Evolutionary conservation across 2,329 filamentous ascomycete genomes (phyloP).

Genomic region (Verticillium tricorpus): DNA sequence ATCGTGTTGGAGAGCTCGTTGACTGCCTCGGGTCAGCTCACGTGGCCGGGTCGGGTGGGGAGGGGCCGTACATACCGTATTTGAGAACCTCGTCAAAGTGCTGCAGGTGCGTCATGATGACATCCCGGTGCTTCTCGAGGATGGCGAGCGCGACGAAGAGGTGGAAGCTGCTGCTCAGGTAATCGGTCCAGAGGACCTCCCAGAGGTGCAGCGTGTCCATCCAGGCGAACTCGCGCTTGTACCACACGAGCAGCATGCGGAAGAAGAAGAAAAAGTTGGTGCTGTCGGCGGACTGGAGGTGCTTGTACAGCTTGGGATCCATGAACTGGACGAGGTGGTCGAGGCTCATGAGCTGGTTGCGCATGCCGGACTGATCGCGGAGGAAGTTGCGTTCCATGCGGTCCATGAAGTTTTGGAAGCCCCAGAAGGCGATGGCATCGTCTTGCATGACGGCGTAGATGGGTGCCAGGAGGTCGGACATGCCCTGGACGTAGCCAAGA

Average conservation of each 20-base stretch:
- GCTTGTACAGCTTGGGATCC: conserved; percentile 89
- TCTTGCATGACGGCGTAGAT: conserved; percentile 98
- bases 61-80: conserved; percentile 62
- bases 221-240: conserved; percentile 96
- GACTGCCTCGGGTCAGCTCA: conserved; percentile 47
- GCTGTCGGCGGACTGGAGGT: conserved; percentile 84
- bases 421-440: conserved; percentile 96
- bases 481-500: conserved; percentile 95
- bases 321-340: conserved; percentile 96
- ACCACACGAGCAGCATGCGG: conserved; percentile 98
- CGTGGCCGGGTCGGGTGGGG: background rate
- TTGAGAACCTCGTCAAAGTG: conserved; percentile 97
- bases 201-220: conserved; percentile 79
- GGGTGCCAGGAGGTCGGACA: conserved; percentile 93
- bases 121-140: conserved; percentile 89
- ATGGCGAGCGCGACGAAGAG: conserved; percentile 92
- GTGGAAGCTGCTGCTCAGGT: conserved; percentile 82
- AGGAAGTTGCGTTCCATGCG: conserved; percentile 98
- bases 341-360: conserved; percentile 80
- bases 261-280: conserved; percentile 99
- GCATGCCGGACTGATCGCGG: conserved; percentile 94
- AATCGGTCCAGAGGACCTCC: conserved; percentile 95
- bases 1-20: conserved; percentile 94
- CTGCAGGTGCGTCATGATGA: conserved; percentile 91
- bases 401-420: conserved; percentile 92